Evolutionary conservation across 805 yeast species (phyloP).

Genomic region (Yamadazyma endophytica): DNA sequence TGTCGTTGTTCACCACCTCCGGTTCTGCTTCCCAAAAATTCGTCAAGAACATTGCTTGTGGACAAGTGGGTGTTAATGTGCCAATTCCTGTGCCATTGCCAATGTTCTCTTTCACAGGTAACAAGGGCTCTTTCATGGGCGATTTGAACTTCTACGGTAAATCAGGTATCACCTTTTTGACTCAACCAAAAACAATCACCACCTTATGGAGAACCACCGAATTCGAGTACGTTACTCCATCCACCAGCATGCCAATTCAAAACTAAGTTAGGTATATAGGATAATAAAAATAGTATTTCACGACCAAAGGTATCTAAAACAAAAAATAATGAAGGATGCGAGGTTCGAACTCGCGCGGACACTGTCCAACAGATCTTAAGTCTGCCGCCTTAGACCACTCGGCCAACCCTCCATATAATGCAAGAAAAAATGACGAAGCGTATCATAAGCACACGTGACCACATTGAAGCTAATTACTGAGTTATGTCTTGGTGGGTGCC

Average conservation of each 20-base stretch:
- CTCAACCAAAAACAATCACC: constrained; percentile 74
- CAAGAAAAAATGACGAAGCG: too few relatives aligned
- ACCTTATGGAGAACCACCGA: constrained; percentile 58
- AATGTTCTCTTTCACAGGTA: constrained; percentile 77
- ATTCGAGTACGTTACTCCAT: constrained; percentile 45
- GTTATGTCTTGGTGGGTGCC: too few relatives aligned
- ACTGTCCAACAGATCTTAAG: constrained; percentile 46
- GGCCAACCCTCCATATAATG: constrained; percentile 52
- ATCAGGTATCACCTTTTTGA: constrained; percentile 67
- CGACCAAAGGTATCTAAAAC: too few relatives aligned
- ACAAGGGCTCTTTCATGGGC: constrained; percentile 71
- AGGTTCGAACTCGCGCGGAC: constrained; percentile 54
- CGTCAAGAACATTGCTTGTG: constrained; percentile 64
- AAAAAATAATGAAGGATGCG: constrained; percentile 45
- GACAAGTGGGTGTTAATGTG: constrained; percentile 75
- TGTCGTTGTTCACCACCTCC: constrained; percentile 62
- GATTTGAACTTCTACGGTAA: constrained; percentile 78
- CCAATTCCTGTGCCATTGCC: constrained; percentile 82
- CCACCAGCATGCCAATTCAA: constrained; percentile 69
- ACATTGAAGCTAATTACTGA: too few relatives aligned
- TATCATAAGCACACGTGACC: too few relatives aligned
- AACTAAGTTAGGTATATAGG: constrained; percentile 17
- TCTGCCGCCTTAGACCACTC: constrained; percentile 51
- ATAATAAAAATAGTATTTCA: too few relatives aligned
- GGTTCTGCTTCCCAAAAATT: constrained; percentile 71